Evolutionary conservation across 1,284 basidiomycete genomes (phyloP), one percentile per base, ranked within the genome.

Genomic region (Xanthoconium separans): DNA sequence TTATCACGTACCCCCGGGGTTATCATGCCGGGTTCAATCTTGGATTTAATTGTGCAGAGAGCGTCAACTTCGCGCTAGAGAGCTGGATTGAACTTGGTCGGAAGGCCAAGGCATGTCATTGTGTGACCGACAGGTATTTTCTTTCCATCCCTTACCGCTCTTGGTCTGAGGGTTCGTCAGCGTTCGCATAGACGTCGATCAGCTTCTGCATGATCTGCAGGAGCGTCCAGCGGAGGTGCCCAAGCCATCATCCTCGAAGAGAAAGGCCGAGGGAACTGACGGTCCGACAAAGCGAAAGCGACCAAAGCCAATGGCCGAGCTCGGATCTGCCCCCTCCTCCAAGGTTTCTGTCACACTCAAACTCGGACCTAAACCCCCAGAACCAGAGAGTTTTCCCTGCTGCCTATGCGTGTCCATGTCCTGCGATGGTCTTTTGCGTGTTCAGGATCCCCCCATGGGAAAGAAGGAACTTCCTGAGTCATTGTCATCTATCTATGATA

Each of bases 21-120:
- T 98, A 98, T 70, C 95, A 98, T 69, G 92, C 94, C 0, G 96
- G 96, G 16, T 98, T 97, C 79, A 99, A 99, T 68, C 77, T 98
- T 37, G 97, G 96, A 15, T 87, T 97, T 70, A 99, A 99, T 68
- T 98, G 96, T 65, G 96, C 96, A 3, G 97, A 99, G 73, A 94
- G 91, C 60, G 93, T 98, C 65, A 99, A 99, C 71, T 99, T 99
- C 72, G 97, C 97, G 0, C 79, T 98, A 27, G 92, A 98, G 20
- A 91, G 88, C 55, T 99, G 96, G 96, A 73, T 98, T 10, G 93
- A 96, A 48, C 75, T 96, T 22, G 96, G 95, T 5, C 78, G 87
- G 56, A 83, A 81, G 58, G 94, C 91, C 1, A 88, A 90, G 63
- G 85, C 81, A 2, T 98, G 95, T 66, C 75, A 85, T 58, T 98